Base-by-base conservation (phyloP, 768 basidiomycete genomes). In the Inosperma sp. region DNA sequence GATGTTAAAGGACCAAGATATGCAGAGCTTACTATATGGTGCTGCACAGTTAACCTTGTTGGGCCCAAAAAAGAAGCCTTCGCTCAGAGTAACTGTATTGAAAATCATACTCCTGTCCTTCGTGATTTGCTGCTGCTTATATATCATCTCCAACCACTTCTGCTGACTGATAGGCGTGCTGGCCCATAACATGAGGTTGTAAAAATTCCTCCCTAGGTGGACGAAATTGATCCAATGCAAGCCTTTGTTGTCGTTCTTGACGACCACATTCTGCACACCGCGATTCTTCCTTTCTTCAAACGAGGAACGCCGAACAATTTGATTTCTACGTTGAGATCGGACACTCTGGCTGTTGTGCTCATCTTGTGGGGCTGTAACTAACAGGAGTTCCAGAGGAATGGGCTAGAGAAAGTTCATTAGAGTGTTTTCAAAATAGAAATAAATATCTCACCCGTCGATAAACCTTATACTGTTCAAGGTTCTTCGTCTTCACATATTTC, bases 11-110 rank as follows among this genome's bases (percentile, higher is more conserved):
- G 9, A 6, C 23, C 22, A 23, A 49, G 22, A 47, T 49, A 48
- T 52, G 30, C 50, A n/a, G 25, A 29, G 84, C 93, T 72, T 62
- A 98, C 95, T 81, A 55, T 76, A 84, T 13, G 83, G 83, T 13
- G 88, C 92, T 2, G 95, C 93, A 67, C 96, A 98, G 60, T 90
- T 94, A 43, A 96, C 88, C 64, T 84, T 87, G 62, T 94, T 93
- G 31, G 80, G 72, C 1, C 88, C 87, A 48, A 79, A 66, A 67
- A 98, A 97, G 69, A 89, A 95, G 2, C 87, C 86, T 57, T 97
- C 93, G 51, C 83, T 92, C 55, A 99, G 71, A 6, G 82, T 81
- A 16, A 84, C 71, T 12, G 88, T 87, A 59, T 95, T 93, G 65
- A 99, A 96, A 16, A 93, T 81, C 65, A 76, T 71, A 62, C 90